phyloP scores from a whole-genome alignment of 495 filamentous ascomycete genomes.

The Sporormia fimetaria region DNA sequence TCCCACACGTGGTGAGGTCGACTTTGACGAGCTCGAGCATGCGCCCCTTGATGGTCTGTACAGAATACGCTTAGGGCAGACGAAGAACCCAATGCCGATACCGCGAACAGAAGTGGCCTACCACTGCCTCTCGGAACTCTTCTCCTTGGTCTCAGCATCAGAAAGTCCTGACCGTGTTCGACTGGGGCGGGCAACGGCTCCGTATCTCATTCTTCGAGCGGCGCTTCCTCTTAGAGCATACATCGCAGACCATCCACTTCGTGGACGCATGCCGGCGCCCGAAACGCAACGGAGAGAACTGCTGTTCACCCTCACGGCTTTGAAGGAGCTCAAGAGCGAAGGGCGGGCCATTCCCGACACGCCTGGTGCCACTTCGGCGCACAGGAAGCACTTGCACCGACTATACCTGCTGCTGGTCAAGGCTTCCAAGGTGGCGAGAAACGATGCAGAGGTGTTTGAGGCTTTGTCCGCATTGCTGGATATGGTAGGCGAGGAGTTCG shows the following conservation, averaged over 20 bases:
- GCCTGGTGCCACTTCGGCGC: constrained; percentile 42
- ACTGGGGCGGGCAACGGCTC: constrained; percentile 66
- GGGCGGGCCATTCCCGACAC: constrained; percentile 59
- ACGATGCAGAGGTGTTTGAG: constrained; percentile 49
- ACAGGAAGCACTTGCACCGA: constrained; percentile 65
- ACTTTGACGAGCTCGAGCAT: constrained; percentile 19
- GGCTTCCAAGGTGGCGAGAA: constrained; percentile 56
- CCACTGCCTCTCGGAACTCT: constrained; percentile 62
- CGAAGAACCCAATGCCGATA: constrained; percentile 53
- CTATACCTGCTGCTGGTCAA: constrained; percentile 71
- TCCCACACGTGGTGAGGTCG: constrained; percentile 50
- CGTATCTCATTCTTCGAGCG: constrained; percentile 72
- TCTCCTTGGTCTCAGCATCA: constrained; percentile 34
- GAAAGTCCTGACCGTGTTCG: constrained; percentile 38
- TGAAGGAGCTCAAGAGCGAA: constrained; percentile 58
- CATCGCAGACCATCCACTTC: constrained; percentile 81
- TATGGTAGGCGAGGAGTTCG: constrained; percentile 57
- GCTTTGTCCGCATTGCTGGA: constrained; percentile 55
- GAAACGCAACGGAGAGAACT: constrained; percentile 68
- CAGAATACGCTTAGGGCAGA: constrained; percentile 55
- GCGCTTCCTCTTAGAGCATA: constrained; percentile 71
- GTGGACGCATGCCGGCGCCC: constrained; percentile 88
- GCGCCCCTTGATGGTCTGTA: constrained; percentile 52
- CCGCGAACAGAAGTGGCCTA: constrained; percentile 64
- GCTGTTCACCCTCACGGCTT: constrained; percentile 51